phyloP scores from a whole-genome alignment of 2,329 filamentous ascomycete genomes.

The Curvularia sp. region DNA sequence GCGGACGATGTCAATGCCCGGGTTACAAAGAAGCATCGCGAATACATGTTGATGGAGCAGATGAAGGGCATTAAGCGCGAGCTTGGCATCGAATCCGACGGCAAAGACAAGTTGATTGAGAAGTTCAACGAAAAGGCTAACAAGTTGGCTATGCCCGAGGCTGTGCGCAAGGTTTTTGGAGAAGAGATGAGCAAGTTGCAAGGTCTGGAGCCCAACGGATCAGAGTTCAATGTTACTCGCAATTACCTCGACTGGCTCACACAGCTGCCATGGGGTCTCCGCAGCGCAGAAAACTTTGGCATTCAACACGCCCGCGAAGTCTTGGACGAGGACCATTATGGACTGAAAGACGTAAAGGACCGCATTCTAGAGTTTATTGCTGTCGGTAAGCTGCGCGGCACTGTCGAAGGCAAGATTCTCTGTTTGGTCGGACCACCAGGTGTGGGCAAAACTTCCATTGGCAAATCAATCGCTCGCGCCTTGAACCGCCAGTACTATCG shows the following conservation, averaged over 20 bases:
- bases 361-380: slow-evolving; percentile 98
- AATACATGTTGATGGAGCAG: slow-evolving; percentile 99
- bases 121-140: slow-evolving; percentile 95
- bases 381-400: slow-evolving; percentile 94
- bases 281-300: slow-evolving; percentile 94
- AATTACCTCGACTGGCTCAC: slow-evolving; percentile 99
- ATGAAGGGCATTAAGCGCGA: slow-evolving; percentile 98
- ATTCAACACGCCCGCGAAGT: slow-evolving; percentile 91
- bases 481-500: slow-evolving; percentile 97
- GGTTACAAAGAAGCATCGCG: slow-evolving; percentile 94
- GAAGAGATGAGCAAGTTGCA: slow-evolving; percentile 97
- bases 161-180: slow-evolving; percentile 96
- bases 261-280: slow-evolving; percentile 95
- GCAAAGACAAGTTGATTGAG: slow-evolving; percentile 97
- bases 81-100: slow-evolving; percentile 94
- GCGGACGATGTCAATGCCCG: slow-evolving; percentile 97
- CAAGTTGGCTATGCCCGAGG: slow-evolving; percentile 95
- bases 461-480: slow-evolving; percentile 94
- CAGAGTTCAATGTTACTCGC: slow-evolving; percentile 96
- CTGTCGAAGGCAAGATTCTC: slow-evolving; percentile 96
- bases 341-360: slow-evolving; percentile 97
- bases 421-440: slow-evolving; percentile 97
- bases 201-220: slow-evolving; percentile 92
- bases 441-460: slow-evolving; percentile 98
- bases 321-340: slow-evolving; percentile 95